phyloP scores from a whole-genome alignment of 2,329 filamentous ascomycete species.

The Alternaria dauci region DNA sequence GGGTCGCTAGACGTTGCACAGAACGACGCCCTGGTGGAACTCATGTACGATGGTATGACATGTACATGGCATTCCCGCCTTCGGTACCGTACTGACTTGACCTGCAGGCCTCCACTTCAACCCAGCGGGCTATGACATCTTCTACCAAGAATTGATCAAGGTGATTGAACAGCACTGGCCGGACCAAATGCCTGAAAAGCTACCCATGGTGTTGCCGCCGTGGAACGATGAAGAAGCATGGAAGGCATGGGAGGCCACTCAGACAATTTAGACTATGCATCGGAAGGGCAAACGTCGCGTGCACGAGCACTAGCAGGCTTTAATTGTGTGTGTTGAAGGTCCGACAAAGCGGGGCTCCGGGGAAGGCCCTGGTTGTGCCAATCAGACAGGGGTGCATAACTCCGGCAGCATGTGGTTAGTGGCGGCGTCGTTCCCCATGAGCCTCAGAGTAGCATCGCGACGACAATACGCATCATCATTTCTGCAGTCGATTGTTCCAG shows the following conservation, averaged over 20 bases:
- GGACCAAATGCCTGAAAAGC: slow-evolving; percentile 61
- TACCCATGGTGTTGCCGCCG: slow-evolving; percentile 62
- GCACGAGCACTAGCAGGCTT: not conserved
- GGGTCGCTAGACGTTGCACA: slow-evolving; percentile 66
- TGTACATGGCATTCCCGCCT: not conserved
- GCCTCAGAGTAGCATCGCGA: slow-evolving; percentile 12
- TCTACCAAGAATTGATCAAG: slow-evolving; percentile 63
- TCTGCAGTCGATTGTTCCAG: not conserved
- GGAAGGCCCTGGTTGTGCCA: slow-evolving; percentile 5
- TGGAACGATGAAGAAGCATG: slow-evolving; percentile 58
- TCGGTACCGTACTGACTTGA: slow-evolving; percentile 17
- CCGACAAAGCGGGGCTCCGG: slow-evolving; percentile 8
- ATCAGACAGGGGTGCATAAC: slow-evolving; percentile 18
- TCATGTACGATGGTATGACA: slow-evolving; percentile 65
- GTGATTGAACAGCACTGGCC: slow-evolving; percentile 62
- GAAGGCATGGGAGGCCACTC: slow-evolving; percentile 33
- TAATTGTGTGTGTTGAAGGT: not conserved
- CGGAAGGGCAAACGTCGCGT: not conserved
- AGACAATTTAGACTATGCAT: not conserved
- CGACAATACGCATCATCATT: slow-evolving; percentile 8
- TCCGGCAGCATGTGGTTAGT: slow-evolving; percentile 19
- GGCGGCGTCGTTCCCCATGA: slow-evolving; percentile 12
- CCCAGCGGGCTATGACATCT: slow-evolving; percentile 63
- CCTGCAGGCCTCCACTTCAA: slow-evolving; percentile 66
- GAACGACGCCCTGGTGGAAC: slow-evolving; percentile 62